These are phyloP conservation scores for Suillus variegatus DNA, from an alignment of 768 basidiomycete species.

Conservation along the genomic window DNA sequence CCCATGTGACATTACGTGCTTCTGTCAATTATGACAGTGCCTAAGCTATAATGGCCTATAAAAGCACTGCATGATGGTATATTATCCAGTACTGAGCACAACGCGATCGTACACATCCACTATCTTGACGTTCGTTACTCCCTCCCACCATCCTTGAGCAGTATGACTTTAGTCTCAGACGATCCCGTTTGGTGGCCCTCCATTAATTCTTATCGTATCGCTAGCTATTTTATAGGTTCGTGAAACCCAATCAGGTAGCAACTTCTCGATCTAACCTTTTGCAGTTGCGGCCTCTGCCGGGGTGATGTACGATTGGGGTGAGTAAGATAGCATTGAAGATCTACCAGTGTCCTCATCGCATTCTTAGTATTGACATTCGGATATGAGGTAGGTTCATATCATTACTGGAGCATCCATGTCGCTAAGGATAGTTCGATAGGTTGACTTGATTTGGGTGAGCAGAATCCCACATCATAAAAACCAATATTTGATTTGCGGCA, in stretches of 20 bases:
- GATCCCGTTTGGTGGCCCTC: neutral
- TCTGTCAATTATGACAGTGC: neutral
- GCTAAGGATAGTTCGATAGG: neutral
- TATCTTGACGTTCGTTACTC: neutral
- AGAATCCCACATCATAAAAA: neutral
- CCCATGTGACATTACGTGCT: neutral
- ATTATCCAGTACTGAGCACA: neutral
- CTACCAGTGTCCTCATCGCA: neutral
- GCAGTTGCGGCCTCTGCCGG: neutral
- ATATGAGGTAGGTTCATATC: neutral
- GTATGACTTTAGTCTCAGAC: neutral
- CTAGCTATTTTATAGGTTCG: neutral
- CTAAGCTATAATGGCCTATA: too few relatives aligned
- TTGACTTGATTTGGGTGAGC: slow-evolving; percentile 3
- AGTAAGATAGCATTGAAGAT: neutral
- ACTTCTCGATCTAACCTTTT: neutral
- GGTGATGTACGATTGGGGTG: neutral
- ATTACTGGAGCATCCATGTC: neutral
- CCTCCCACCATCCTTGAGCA: neutral
- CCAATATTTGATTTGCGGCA: neutral
- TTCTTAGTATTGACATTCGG: neutral
- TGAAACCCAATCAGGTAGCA: neutral
- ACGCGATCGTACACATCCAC: neutral
- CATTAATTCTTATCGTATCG: neutral
- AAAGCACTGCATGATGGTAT: neutral